A percentile compares a stretch with the other conserved stretches of the same genome.
These are phyloP conservation scores for Leishmania turanica DNA, from an alignment of 208 protist species.

Conservation along the genomic window DNA sequence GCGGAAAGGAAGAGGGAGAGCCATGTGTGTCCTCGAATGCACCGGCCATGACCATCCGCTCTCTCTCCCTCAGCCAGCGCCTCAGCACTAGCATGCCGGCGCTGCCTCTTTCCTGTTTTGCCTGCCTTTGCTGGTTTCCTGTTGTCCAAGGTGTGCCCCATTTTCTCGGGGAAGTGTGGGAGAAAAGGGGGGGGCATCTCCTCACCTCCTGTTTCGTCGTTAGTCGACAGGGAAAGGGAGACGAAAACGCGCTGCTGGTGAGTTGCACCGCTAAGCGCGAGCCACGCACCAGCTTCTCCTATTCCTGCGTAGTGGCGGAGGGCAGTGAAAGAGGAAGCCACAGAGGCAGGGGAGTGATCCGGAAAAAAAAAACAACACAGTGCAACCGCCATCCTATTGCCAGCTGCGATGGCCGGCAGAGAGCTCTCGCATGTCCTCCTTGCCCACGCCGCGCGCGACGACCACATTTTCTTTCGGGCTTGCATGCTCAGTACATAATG, in stretches of 20 bases:
- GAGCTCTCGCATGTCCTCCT: background rate
- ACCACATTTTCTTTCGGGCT: background rate
- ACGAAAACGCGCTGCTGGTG: background rate
- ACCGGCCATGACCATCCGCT: background rate
- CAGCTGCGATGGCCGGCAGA: background rate
- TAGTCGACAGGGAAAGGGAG: background rate
- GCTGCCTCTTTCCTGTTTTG: background rate
- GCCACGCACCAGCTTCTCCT: background rate
- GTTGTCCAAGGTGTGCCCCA: background rate
- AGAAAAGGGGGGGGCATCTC: background rate
- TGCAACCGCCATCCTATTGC: background rate
- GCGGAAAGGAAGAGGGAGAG: background rate
- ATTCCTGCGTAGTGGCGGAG: background rate
- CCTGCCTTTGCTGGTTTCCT: background rate
- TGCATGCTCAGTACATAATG: conserved; percentile 57
- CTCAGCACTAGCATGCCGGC: background rate
- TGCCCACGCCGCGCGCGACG: background rate
- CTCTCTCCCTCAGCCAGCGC: background rate
- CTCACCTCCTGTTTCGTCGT: background rate
- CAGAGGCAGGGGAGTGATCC: background rate
- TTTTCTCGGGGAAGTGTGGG: background rate
- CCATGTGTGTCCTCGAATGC: background rate
- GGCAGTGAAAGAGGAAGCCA: background rate
- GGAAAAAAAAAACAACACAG: background rate
- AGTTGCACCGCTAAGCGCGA: background rate